phyloP scores from a whole-genome alignment of 768 basidiomycete species.

The Dendrothele bispora region DNA sequence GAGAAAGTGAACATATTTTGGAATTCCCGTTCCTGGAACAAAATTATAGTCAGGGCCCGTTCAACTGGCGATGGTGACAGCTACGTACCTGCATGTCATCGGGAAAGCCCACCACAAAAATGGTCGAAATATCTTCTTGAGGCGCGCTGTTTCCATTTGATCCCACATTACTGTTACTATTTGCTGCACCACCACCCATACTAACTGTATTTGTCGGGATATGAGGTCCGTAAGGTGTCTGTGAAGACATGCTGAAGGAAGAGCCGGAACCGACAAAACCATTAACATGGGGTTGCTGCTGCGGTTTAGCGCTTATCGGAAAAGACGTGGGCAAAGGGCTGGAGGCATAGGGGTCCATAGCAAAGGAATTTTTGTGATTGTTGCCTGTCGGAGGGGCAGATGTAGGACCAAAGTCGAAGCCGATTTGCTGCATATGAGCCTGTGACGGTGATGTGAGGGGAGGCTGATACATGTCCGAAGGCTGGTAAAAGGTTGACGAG shows the following conservation, averaged over 20 bases:
- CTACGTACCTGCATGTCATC: constrained; percentile 95
- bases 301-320: constrained; percentile 22
- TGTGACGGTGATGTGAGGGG: constrained; percentile 40
- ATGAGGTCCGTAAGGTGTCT: constrained; percentile 77
- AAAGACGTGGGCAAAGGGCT: constrained; percentile 19
- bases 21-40: constrained; percentile 90
- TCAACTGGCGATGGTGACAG: not conserved
- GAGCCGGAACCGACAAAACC: constrained; percentile 19
- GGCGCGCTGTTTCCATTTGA: constrained; percentile 12
- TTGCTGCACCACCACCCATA: constrained; percentile 5
- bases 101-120: constrained; percentile 98
- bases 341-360: constrained; percentile 30
- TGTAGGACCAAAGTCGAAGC: constrained; percentile 33
- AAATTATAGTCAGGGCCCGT: not conserved
- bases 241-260: constrained; percentile 52
- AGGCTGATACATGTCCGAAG: constrained; percentile 34
- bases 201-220: constrained; percentile 38
- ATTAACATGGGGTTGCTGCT: constrained; percentile 17
- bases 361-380: constrained; percentile 25
- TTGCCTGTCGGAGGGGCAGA: constrained; percentile 23
- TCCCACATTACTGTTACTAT: constrained; percentile 12
- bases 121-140: constrained; percentile 92
- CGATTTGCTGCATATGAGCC: constrained; percentile 32
- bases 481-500: constrained; percentile 29
- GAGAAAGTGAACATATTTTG: constrained; percentile 99